Percentiles rank a stretch among this genome's conserved stretches.
These are phyloP conservation scores for Trichoderma gracile DNA, from an alignment of 2,329 filamentous ascomycete species.

Conservation along the genomic window DNA sequence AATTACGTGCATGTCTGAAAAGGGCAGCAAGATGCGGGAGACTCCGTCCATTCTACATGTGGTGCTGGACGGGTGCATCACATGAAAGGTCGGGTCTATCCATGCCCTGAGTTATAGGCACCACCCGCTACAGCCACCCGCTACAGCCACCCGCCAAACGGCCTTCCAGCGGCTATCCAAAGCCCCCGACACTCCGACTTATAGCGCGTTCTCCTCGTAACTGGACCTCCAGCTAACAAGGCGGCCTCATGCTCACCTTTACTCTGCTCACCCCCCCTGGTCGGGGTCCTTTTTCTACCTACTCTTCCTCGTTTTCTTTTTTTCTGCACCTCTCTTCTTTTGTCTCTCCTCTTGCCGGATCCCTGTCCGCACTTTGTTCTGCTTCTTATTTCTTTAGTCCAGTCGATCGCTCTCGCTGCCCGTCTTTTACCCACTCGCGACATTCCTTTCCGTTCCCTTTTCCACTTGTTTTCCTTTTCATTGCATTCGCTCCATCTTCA, in stretches of 20 bases:
- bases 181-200: neutral
- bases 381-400: constrained; percentile 24
- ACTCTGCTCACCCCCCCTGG: constrained; percentile 9
- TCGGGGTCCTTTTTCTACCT: neutral
- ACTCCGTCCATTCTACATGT: no score
- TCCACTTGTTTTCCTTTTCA: neutral
- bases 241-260: no score
- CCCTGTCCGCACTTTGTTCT: constrained; percentile 16
- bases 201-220: neutral
- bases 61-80: no score
- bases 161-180: neutral
- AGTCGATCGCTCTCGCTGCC: constrained; percentile 20
- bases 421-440: constrained; percentile 13
- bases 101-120: no score
- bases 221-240: no score
- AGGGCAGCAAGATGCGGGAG: no score
- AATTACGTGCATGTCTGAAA: no score
- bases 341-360: constrained; percentile 6
- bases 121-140: neutral
- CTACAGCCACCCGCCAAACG: neutral
- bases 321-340: neutral
- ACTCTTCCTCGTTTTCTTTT: neutral
- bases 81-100: no score
- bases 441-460: constrained; percentile 6
- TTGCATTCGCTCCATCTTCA: neutral